phyloP scores from a whole-genome alignment of 129 eudicot species.

The Scalesia atractyloides region DNA sequence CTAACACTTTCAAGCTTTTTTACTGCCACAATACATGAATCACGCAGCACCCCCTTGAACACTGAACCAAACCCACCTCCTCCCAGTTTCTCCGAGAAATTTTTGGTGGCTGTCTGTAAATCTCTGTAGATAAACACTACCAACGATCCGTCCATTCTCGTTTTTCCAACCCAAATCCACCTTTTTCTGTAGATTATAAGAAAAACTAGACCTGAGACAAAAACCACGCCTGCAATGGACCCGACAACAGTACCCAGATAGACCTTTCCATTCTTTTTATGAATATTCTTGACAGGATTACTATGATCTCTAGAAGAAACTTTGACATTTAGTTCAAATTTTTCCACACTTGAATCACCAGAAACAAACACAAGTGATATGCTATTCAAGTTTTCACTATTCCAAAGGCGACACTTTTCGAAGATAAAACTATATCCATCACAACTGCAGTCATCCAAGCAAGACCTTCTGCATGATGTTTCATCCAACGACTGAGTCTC shows the following conservation, averaged over 20 bases:
- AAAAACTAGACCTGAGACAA: too few relatives aligned
- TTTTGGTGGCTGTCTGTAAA: too few relatives aligned
- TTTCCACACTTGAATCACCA: neutral
- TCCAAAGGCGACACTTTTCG: constrained; percentile 6
- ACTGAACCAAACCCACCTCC: too few relatives aligned
- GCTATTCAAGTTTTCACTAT: neutral
- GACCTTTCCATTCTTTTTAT: too few relatives aligned
- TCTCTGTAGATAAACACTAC: too few relatives aligned
- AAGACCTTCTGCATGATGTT: constrained; percentile 15
- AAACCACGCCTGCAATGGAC: too few relatives aligned
- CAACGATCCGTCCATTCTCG: too few relatives aligned
- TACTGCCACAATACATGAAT: too few relatives aligned
- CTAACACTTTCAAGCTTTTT: too few relatives aligned
- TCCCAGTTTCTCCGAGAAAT: too few relatives aligned
- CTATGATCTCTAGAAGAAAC: neutral
- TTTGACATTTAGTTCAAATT: neutral
- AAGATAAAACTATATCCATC: constrained; percentile 10
- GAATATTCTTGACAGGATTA: too few relatives aligned
- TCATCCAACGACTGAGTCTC: neutral
- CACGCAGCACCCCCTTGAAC: too few relatives aligned
- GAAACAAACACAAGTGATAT: constrained; percentile 1
- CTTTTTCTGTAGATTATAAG: neutral
- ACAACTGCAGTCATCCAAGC: constrained; percentile 1
- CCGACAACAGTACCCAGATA: constrained; percentile 7
- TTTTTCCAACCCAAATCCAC: constrained; percentile 24